A percentile compares a stretch with the other conserved stretches of the same genome.
phyloP scores from a whole-genome alignment of 805 yeast species.

The Zygoascus biomembranicola region DNA sequence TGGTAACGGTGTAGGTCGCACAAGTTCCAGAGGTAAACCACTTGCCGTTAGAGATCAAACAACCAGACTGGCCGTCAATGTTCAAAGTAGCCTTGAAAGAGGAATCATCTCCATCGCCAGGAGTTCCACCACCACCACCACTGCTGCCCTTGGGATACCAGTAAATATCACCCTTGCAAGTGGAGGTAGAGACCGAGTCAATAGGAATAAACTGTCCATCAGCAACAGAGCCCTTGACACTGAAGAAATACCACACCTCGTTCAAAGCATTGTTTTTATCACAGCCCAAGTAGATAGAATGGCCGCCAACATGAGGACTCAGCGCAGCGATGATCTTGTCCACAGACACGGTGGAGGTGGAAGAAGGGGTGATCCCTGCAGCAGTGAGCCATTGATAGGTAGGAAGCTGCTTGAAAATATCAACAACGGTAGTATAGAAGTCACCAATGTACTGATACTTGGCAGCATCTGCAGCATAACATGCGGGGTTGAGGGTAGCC shows the following conservation, averaged over 20 bases:
- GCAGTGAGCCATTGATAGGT: conserved; percentile 58
- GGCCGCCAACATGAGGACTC: conserved; percentile 36
- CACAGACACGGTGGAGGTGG: conserved; percentile 46
- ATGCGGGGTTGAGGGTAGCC: conserved; percentile 63
- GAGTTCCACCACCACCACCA: conserved; percentile 19
- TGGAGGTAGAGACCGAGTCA: conserved; percentile 41
- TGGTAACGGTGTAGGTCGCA: conserved; percentile 57
- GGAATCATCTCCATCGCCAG: conserved; percentile 26
- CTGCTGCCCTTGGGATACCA: conserved; percentile 57
- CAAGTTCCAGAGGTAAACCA: conserved; percentile 75
- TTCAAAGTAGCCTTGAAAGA: conserved; percentile 40
- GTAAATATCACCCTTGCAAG: conserved; percentile 69
- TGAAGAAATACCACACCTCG: conserved; percentile 76
- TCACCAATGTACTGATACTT: conserved; percentile 48
- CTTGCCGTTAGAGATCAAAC: conserved; percentile 77
- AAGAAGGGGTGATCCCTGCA: conserved; percentile 66
- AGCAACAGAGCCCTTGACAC: conserved; percentile 63
- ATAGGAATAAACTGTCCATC: conserved; percentile 58
- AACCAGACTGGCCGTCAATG: conserved; percentile 50
- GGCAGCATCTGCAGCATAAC: conserved; percentile 40
- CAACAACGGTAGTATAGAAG: conserved; percentile 54
- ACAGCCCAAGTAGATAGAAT: conserved; percentile 51
- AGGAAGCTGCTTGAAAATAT: conserved; percentile 49
- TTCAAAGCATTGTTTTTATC: conserved; percentile 42
- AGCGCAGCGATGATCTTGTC: conserved; percentile 29